A percentile compares a stretch with the other conserved stretches of the same genome.
Evolutionary conservation across 2,329 filamentous ascomycete species (phyloP).

Genomic region (Cladosporium oxysporum): DNA sequence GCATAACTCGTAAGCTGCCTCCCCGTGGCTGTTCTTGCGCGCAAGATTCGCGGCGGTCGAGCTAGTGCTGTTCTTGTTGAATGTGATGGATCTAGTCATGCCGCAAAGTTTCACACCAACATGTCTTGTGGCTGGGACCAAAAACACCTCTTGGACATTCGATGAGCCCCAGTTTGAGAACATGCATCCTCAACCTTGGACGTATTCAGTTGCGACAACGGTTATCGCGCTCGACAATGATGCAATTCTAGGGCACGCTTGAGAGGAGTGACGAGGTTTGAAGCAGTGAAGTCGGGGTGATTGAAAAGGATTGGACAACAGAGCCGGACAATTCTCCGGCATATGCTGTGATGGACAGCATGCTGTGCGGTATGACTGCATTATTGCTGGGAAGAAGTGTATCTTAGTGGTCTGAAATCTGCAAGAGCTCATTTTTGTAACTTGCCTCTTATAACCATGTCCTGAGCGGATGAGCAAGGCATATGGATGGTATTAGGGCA

Average conservation of each 20-base stretch:
- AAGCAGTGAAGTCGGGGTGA: background rate
- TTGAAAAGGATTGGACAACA: background rate
- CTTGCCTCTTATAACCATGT: background rate
- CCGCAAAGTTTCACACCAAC: too few species aligned
- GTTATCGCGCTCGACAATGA: background rate
- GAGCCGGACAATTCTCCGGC: background rate
- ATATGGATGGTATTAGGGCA: background rate
- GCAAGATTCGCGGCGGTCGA: background rate
- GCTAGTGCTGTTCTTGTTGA: background rate
- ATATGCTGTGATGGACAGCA: background rate
- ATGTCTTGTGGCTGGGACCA: too few species aligned
- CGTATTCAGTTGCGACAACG: background rate
- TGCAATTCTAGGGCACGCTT: background rate
- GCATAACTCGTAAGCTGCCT: background rate
- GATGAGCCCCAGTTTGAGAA: background rate
- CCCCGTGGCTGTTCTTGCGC: background rate
- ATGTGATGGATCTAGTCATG: background rate
- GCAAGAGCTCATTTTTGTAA: background rate
- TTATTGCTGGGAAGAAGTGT: background rate
- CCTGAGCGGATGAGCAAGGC: background rate
- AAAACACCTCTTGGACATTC: too few species aligned
- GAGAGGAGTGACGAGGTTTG: background rate
- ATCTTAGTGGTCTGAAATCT: background rate
- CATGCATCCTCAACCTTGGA: background rate
- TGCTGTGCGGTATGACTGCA: background rate